Evolutionary conservation across 768 basidiomycete species (phyloP).

Genomic region (Mycena filopes): DNA sequence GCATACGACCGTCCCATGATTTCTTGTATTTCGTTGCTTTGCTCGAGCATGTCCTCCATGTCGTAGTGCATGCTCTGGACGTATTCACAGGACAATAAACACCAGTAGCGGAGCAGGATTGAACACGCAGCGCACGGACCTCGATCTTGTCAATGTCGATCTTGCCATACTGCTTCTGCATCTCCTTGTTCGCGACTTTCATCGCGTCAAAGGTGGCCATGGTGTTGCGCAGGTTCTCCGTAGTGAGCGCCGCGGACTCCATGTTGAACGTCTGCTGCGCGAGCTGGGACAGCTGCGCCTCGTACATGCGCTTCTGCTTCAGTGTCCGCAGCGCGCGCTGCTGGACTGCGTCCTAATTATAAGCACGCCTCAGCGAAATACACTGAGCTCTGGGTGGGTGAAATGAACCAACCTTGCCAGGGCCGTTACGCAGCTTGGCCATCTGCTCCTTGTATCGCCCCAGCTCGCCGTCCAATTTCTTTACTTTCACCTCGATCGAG

Average conservation of each 20-base stretch:
- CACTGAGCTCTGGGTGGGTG: background rate
- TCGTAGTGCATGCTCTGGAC: constrained; percentile 92
- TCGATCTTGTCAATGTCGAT: constrained; percentile 99
- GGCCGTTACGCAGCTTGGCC: constrained; percentile 91
- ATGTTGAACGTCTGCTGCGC: constrained; percentile 98
- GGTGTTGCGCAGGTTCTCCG: constrained; percentile 98
- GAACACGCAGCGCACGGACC: constrained; percentile 61
- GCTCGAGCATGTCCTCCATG: constrained; percentile 97
- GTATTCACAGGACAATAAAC: too few species aligned
- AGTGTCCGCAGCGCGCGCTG: constrained; percentile 93
- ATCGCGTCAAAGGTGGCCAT: constrained; percentile 99
- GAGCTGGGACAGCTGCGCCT: constrained; percentile 89
- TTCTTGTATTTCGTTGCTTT: constrained; percentile 98
- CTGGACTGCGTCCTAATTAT: constrained; percentile 90
- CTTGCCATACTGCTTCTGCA: constrained; percentile 97
- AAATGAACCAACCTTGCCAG: constrained; percentile 85
- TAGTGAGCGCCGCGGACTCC: constrained; percentile 94
- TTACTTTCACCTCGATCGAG: constrained; percentile 95
- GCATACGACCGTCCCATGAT: constrained; percentile 92
- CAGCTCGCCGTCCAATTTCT: constrained; percentile 95
- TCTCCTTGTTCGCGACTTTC: constrained; percentile 94
- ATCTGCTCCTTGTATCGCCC: constrained; percentile 95
- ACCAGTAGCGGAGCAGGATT: background rate
- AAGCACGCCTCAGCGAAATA: constrained; percentile 4
- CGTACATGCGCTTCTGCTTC: constrained; percentile 97